These are phyloP conservation scores for Pleurotus giganteus DNA, from an alignment of 768 basidiomycete genomes.

Conservation along the genomic window DNA sequence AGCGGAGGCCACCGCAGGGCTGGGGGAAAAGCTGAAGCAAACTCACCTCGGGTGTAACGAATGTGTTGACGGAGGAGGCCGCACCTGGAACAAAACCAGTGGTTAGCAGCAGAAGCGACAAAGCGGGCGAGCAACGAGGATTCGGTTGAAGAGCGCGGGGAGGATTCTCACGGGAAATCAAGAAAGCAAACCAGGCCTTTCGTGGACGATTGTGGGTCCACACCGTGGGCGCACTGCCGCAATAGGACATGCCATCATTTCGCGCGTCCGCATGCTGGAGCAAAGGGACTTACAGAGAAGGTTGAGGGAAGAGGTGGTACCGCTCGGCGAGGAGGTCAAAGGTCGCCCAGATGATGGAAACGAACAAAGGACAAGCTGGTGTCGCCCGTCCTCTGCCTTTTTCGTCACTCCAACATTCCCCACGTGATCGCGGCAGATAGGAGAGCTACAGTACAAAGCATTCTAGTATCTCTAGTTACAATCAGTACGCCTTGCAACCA, in stretches of 20 bases:
- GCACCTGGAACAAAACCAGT: constrained; percentile 42
- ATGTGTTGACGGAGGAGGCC: constrained; percentile 68
- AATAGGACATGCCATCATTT: constrained; percentile 22
- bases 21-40: not conserved
- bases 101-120: constrained; percentile 19
- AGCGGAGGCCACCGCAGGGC: not conserved
- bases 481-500: not conserved
- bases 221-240: constrained; percentile 30
- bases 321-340: constrained; percentile 10
- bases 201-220: constrained; percentile 59
- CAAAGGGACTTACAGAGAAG: not conserved
- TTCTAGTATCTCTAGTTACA: too few relatives aligned
- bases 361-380: constrained; percentile 8
- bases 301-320: constrained; percentile 7
- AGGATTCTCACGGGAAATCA: constrained; percentile 38
- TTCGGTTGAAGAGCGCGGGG: constrained; percentile 20
- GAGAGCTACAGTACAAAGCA: not conserved
- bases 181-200: constrained; percentile 33
- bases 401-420: not conserved
- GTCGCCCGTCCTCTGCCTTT: not conserved
- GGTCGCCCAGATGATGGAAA: constrained; percentile 7
- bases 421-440: constrained; percentile 6
- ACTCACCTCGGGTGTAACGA: constrained; percentile 56
- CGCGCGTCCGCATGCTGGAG: constrained; percentile 8
- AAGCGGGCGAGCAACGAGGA: constrained; percentile 14